These are phyloP conservation scores for bread wheat (Triticum aestivum) DNA, from an alignment of 176 grass and related monocot species.

Conservation along the genomic window DNA sequence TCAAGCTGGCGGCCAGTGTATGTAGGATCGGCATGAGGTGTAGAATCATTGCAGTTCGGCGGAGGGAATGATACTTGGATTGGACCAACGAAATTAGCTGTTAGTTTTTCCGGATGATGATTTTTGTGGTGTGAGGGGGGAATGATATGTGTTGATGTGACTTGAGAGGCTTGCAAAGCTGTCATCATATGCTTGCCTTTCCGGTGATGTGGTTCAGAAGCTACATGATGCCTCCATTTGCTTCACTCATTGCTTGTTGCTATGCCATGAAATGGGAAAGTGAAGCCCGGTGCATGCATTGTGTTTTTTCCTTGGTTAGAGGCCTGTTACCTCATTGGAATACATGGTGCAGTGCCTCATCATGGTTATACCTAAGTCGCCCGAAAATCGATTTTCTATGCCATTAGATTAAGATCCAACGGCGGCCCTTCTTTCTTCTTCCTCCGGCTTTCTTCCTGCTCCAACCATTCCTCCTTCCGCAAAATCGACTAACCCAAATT, in stretches of 20 bases:
- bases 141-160: conserved; percentile 41
- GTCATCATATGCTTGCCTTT: conserved; percentile 32
- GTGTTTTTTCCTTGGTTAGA: conserved; percentile 20
- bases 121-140: conserved; percentile 33
- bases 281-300: background rate
- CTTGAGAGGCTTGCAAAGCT: conserved; percentile 47
- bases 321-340: conserved; percentile 18
- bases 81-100: conserved; percentile 12
- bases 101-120: conserved; percentile 23
- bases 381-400: too few species aligned
- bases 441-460: too few species aligned
- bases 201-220: conserved; percentile 42
- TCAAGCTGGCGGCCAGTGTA: background rate
- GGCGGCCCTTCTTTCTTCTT: too few species aligned
- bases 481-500: too few species aligned
- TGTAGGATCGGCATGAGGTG: conserved; percentile 22
- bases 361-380: too few species aligned
- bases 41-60: conserved; percentile 43
- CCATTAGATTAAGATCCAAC: too few species aligned
- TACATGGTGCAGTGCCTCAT: conserved; percentile 4
- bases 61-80: conserved; percentile 37
- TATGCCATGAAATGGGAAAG: background rate
- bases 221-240: conserved; percentile 55
- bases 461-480: too few species aligned
- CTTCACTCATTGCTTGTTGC: conserved; percentile 32